A percentile compares a stretch with the other conserved stretches of the same genome.
phyloP scores from a whole-genome alignment of 768 basidiomycete species.

The Rubroboletus pulcherrimus region DNA sequence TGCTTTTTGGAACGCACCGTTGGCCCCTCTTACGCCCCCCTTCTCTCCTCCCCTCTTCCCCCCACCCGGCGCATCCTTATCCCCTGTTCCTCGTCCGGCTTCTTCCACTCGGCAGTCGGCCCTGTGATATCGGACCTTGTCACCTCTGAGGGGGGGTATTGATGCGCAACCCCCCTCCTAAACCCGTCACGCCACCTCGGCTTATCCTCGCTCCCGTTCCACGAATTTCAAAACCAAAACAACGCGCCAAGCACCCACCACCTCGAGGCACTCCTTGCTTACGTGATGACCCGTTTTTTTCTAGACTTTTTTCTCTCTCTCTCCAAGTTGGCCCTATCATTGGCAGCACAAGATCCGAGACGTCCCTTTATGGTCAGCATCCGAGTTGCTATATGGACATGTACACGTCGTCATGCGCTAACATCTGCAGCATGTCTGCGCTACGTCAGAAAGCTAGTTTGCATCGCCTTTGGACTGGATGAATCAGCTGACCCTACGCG shows the following conservation, averaged over 20 bases:
- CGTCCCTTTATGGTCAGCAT: too few species aligned
- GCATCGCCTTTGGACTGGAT: too few species aligned
- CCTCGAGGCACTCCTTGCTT: not conserved
- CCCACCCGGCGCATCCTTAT: constrained; percentile 3
- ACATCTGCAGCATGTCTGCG: too few species aligned
- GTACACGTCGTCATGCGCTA: too few species aligned
- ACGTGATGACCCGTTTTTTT: constrained; percentile 1
- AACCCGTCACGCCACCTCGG: constrained; percentile 10
- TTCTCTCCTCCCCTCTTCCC: not conserved
- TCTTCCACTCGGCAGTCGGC: constrained; percentile 4
- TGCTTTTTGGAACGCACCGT: not conserved
- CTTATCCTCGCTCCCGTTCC: constrained; percentile 6
- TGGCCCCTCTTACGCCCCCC: not conserved
- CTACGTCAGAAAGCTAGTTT: too few species aligned
- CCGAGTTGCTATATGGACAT: too few species aligned
- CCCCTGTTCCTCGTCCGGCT: not conserved
- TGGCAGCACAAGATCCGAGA: constrained; percentile 9
- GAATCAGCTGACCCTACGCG: too few species aligned
- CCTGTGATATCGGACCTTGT: constrained; percentile 8
- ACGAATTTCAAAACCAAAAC: not conserved
- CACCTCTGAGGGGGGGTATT: not conserved
- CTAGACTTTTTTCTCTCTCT: too few species aligned
- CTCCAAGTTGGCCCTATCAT: too few species aligned
- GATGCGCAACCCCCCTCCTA: not conserved
- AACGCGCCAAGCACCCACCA: not conserved